A percentile compares a stretch with the other conserved stretches of the same genome.
Conservation (phyloP, 2,329 filamentous ascomycete species). For the Microsporum audouinii region DNA sequence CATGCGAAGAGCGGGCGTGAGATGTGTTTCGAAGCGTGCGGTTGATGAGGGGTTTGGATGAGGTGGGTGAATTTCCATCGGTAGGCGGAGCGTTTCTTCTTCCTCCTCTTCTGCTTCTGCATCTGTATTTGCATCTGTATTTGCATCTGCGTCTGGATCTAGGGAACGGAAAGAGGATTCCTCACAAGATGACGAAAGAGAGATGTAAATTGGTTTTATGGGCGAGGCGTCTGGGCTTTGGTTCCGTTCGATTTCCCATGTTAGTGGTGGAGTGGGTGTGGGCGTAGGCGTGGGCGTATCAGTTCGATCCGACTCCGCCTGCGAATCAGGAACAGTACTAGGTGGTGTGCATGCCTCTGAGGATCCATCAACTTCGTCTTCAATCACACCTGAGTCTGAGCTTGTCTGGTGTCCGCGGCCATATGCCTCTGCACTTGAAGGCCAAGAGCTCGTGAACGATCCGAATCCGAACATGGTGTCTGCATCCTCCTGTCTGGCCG, state of each 20-base stretch:
- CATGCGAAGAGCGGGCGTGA: slow-evolving; percentile 46
- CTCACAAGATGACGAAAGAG: not conserved
- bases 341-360: not conserved
- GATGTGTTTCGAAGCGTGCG: slow-evolving; percentile 39
- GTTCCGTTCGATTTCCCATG: slow-evolving; percentile 8
- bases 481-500: not conserved
- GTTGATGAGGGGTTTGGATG: slow-evolving; percentile 41
- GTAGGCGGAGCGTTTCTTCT: slow-evolving; percentile 15
- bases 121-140: not conserved
- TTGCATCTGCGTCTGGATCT: not conserved
- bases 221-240: slow-evolving; percentile 3
- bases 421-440: not conserved
- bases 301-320: not conserved
- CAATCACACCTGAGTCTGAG: too few relatives aligned
- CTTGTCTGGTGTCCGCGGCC: not conserved
- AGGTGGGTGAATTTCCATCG: slow-evolving; percentile 40
- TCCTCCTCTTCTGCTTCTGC: not conserved
- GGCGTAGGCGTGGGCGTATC: not conserved
- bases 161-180: not conserved
- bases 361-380: too few relatives aligned
- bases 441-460: not conserved
- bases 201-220: not conserved
- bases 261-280: not conserved
- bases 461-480: not conserved
- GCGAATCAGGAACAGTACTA: slow-evolving; percentile 11